phyloP scores from a whole-genome alignment of 768 basidiomycete genomes.

The Exsudoporus frostii region DNA sequence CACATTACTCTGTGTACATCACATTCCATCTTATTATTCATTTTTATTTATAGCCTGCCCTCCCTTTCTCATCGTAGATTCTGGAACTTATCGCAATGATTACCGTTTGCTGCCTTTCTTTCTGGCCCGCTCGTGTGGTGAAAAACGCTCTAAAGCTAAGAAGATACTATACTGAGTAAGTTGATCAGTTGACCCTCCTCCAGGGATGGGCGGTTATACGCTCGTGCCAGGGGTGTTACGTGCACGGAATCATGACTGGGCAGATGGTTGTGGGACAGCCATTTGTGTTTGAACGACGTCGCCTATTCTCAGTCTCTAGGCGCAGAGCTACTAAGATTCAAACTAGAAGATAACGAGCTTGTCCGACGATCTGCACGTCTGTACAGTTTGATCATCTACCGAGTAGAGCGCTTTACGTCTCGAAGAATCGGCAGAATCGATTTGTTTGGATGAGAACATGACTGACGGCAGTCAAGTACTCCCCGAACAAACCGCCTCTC shows the following conservation, averaged over 20 bases:
- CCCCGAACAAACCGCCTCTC: slow-evolving; percentile 3
- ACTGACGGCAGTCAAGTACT: slow-evolving; percentile 2
- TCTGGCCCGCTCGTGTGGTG: too few species aligned
- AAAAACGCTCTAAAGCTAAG: too few species aligned
- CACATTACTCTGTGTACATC: too few species aligned
- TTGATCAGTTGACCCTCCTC: too few species aligned
- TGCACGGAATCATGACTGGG: slow-evolving; percentile 1
- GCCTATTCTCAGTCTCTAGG: background rate
- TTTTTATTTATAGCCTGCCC: too few species aligned
- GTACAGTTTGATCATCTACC: background rate
- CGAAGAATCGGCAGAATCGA: background rate
- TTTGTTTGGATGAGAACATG: slow-evolving; percentile 1
- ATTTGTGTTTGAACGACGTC: background rate
- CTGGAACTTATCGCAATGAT: too few species aligned
- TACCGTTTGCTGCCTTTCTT: too few species aligned
- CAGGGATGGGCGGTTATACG: slow-evolving; percentile 1
- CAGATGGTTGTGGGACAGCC: slow-evolving; percentile 4
- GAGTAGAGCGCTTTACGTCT: background rate
- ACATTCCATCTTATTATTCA: too few species aligned
- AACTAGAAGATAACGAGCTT: slow-evolving; percentile 2
- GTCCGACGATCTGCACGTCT: background rate
- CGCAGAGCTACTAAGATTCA: background rate
- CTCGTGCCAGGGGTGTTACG: slow-evolving; percentile 6
- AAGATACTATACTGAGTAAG: too few species aligned
- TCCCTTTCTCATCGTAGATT: too few species aligned